These are phyloP conservation scores for Magnolia sinica DNA, from an alignment of 164 flowering plant species.

Conservation along the genomic window DNA sequence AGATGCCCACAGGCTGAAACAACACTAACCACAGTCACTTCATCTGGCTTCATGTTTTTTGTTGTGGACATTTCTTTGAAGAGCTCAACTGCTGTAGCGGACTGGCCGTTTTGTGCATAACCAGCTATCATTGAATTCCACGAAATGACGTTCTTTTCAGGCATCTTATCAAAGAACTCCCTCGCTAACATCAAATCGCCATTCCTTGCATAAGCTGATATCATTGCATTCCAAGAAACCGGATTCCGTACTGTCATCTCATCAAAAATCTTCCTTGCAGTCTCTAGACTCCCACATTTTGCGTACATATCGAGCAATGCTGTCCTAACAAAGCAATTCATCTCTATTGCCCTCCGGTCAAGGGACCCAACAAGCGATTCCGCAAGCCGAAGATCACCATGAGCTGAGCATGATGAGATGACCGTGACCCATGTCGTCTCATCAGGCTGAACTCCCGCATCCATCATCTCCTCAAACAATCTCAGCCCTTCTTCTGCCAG, in stretches of 20 bases:
- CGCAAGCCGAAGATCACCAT: conserved; percentile 46
- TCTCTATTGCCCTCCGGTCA: conserved; percentile 20
- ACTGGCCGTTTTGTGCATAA: conserved; percentile 75
- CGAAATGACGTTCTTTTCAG: conserved; percentile 48
- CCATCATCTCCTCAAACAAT: conserved; percentile 56
- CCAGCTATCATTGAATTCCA: conserved; percentile 87
- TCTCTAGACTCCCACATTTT: conserved; percentile 33
- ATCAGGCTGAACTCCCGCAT: conserved; percentile 38
- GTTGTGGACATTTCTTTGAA: conserved; percentile 49
- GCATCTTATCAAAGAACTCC: conserved; percentile 61
- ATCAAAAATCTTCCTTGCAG: conserved; percentile 50
- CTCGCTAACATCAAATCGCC: conserved; percentile 53
- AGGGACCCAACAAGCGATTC: conserved; percentile 45
- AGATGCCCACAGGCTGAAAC: conserved; percentile 81
- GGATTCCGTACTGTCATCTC: conserved; percentile 44
- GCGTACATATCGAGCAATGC: conserved; percentile 38
- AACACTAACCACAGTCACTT: conserved; percentile 67
- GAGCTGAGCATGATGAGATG: conserved; percentile 47
- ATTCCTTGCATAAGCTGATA: conserved; percentile 54
- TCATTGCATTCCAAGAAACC: conserved; percentile 78
- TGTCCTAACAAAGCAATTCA: conserved; percentile 46
- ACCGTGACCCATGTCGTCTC: conserved; percentile 66
- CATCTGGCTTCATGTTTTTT: conserved; percentile 44
- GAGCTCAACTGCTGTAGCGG: conserved; percentile 49
- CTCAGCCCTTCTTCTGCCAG: conserved; percentile 40